These are phyloP conservation scores for Oldenlandia corymbosa DNA, from an alignment of 257 asterid genomes.

Conservation along the genomic window DNA sequence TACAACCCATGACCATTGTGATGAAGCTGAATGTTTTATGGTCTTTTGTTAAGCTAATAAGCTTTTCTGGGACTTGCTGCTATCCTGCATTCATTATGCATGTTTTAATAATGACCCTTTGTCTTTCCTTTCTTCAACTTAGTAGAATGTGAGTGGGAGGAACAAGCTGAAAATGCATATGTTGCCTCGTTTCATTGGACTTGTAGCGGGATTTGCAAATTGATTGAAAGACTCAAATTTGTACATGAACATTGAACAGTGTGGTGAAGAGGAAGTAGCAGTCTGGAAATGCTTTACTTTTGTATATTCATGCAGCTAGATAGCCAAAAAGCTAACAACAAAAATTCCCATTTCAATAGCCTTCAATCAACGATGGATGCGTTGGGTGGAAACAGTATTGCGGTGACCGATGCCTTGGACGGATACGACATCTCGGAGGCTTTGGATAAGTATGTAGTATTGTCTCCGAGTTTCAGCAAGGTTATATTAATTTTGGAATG, in stretches of 20 bases:
- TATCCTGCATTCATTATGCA: background rate
- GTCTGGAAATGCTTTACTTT: constrained; percentile 38
- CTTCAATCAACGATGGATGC: background rate
- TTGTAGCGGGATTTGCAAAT: constrained; percentile 61
- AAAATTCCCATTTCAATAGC: background rate
- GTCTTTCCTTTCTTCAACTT: background rate
- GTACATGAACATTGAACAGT: constrained; percentile 45
- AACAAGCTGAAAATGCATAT: constrained; percentile 53
- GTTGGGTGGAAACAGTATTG: background rate
- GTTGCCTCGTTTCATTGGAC: constrained; percentile 62
- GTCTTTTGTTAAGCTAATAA: too few species aligned
- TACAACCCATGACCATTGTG: too few species aligned
- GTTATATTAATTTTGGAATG: background rate
- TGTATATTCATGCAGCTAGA: background rate
- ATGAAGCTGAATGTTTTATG: too few species aligned
- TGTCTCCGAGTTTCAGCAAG: too few species aligned
- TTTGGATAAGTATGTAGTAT: too few species aligned
- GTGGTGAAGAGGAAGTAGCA: constrained; percentile 63
- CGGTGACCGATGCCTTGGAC: background rate
- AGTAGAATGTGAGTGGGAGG: constrained; percentile 59
- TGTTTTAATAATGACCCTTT: background rate
- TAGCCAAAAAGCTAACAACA: background rate
- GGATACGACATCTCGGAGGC: background rate
- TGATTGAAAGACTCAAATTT: constrained; percentile 40
- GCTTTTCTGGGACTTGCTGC: background rate